These are phyloP conservation scores for Xenosphaeropsis pyriputrescens DNA, from an alignment of 2,329 filamentous ascomycete species.

Conservation along the genomic window DNA sequence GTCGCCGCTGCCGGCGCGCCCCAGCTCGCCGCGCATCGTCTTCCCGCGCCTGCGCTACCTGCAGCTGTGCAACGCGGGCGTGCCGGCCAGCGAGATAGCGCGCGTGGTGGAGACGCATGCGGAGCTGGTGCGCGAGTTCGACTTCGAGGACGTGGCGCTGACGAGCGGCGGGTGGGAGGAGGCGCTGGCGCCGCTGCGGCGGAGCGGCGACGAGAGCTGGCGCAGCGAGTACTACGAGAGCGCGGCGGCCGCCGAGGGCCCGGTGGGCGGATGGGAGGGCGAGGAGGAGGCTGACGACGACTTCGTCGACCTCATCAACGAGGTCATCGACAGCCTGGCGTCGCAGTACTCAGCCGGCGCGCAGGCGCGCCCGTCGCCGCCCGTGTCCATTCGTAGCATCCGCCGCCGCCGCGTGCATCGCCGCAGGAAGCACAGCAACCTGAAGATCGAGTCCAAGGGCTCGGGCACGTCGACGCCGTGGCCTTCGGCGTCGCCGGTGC, in stretches of 20 bases:
- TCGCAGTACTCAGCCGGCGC: conserved; percentile 25
- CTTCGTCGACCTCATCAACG: background rate
- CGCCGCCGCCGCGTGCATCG: conserved; percentile 12
- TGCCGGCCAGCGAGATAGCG: conserved; percentile 58
- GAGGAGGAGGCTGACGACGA: conserved; percentile 8
- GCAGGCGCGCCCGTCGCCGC: conserved; percentile 21
- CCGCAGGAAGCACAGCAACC: background rate
- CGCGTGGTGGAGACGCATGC: conserved; percentile 54
- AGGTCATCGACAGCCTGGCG: background rate
- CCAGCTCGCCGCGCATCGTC: conserved; percentile 38
- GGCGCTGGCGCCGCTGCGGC: conserved; percentile 57
- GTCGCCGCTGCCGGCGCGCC: conserved; percentile 41
- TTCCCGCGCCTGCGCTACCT: conserved; percentile 57
- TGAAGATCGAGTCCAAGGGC: background rate
- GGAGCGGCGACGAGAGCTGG: conserved; percentile 22
- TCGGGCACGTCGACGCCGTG: background rate
- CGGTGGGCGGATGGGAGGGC: conserved; percentile 2
- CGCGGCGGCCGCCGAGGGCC: conserved; percentile 9
- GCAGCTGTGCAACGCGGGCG: conserved; percentile 55
- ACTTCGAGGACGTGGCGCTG: conserved; percentile 64
- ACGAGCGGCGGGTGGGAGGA: conserved; percentile 65
- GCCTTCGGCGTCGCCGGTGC: background rate
- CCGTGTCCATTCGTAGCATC: conserved; percentile 15
- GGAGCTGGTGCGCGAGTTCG: conserved; percentile 57
- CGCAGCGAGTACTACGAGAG: conserved; percentile 8